These are phyloP conservation scores for Penicillium maclennaniae DNA, from an alignment of 495 filamentous ascomycete genomes.

Conservation along the genomic window DNA sequence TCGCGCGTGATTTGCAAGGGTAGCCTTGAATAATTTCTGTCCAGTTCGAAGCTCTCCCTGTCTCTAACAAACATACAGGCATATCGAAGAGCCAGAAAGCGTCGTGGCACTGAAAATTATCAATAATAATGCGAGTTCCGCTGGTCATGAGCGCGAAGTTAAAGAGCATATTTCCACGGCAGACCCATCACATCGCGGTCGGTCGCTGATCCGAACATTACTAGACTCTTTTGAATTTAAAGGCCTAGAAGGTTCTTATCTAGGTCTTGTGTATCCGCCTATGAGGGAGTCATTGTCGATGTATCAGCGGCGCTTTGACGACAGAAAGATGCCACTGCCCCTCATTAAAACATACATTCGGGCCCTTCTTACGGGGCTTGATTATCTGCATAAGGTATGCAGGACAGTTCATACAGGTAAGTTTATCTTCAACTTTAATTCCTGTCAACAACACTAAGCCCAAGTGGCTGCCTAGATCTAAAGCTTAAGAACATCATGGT, in stretches of 20 bases:
- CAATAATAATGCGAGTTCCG: constrained; percentile 27
- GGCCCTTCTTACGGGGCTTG: constrained; percentile 39
- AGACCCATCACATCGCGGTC: constrained; percentile 33
- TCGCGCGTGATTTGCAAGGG: constrained; percentile 35
- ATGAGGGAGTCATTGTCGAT: constrained; percentile 36
- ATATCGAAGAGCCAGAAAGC: constrained; percentile 31
- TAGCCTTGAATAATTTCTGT: constrained; percentile 21
- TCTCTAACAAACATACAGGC: constrained; percentile 31
- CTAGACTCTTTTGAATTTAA: constrained; percentile 30
- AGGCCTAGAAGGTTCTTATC: constrained; percentile 14
- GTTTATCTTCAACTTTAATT: constrained; percentile 18
- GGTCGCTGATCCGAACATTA: constrained; percentile 24
- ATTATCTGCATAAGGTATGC: constrained; percentile 44
- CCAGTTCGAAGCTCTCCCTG: constrained; percentile 13
- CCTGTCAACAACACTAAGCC: constrained; percentile 19
- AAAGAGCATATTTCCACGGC: constrained; percentile 26
- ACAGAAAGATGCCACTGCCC: constrained; percentile 29
- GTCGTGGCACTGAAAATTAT: constrained; percentile 42
- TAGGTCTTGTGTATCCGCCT: constrained; percentile 39
- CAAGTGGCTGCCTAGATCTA: constrained; percentile 34
- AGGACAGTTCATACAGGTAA: constrained; percentile 36
- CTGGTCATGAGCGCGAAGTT: constrained; percentile 37
- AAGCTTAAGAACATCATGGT: constrained; percentile 48
- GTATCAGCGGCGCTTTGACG: constrained; percentile 32
- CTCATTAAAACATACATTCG: constrained; percentile 38